Evolutionary conservation across 1,139 yeast species (phyloP), one percentile per base, ranked within the genome.

Genomic region (Arxiozyma telluris): DNA sequence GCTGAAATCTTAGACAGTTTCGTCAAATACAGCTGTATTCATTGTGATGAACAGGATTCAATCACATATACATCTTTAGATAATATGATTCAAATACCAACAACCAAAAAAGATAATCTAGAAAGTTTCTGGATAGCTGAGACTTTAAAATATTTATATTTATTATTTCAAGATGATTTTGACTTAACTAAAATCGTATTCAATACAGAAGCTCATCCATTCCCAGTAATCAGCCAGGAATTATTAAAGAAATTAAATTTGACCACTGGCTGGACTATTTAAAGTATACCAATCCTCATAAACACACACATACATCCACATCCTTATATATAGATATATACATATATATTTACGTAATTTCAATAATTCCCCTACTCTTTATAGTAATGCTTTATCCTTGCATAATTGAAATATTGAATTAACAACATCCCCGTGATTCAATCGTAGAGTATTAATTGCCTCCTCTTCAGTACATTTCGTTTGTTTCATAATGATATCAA

Each of bases 91-190:
- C 59, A 63, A 2, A 61, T 68, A 4, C 76, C 80, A 18, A 82
- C 87, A 11, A 70, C 66, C 41, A 70, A 67, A 59, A 72, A 79
- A 53, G 96, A 91, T 70, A 88, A 88, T 65, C 81, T 88, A 79
- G 97, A 91, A 70, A 84, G 95, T 18, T 89, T 89, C 75, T 91
- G 98, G 98, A 75, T 88, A 55, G 91, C 96, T 0, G 97, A 91
- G 69, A 91, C 98, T 1, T 78, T 91, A 66, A 91, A 91, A 70
- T 91, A 91, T 69, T 76, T 91, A 55, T 90, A 89, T 68, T 74
- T 91, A 58, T 75, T 91, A 61, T 91, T 91, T 70, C 85, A 81
- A 55, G 81, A 78, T 54, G 89, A 86, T 61, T 82, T 83, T 46
- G 77, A 77, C 21, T 73, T 87, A 58, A 83, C 82, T 50, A 72